A percentile compares a stretch with the other conserved stretches of the same genome.
Evolutionary conservation across 148 eudicot genomes (phyloP).

Genomic region (Arctostaphylos glauca): DNA sequence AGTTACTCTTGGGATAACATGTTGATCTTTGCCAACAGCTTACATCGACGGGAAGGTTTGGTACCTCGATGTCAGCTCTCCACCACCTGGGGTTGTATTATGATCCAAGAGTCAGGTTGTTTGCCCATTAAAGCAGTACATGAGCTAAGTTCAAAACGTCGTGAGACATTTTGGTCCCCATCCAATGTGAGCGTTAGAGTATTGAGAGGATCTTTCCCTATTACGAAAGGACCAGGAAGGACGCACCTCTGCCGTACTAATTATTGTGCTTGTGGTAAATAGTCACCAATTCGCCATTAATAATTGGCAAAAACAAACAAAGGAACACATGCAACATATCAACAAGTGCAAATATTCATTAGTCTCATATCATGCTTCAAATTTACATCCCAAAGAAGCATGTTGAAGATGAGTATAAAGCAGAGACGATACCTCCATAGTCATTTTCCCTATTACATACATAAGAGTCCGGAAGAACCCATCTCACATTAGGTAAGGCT

Average conservation of each 20-base stretch:
- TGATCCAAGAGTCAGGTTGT: too few relatives aligned
- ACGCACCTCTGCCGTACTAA: not conserved
- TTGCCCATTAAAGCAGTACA: too few relatives aligned
- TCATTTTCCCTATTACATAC: constrained; percentile 50
- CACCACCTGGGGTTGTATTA: too few relatives aligned
- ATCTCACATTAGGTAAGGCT: constrained; percentile 59
- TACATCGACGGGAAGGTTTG: too few relatives aligned
- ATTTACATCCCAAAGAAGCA: not conserved
- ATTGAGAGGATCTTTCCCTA: not conserved
- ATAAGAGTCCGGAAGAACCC: constrained; percentile 75
- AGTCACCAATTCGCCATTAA: not conserved
- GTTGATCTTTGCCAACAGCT: too few relatives aligned
- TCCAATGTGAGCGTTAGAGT: not conserved
- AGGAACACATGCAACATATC: not conserved
- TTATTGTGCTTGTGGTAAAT: not conserved
- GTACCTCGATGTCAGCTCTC: too few relatives aligned
- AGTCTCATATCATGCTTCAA: not conserved
- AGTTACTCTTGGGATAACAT: too few relatives aligned
- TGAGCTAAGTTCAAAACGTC: too few relatives aligned
- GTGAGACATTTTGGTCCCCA: too few relatives aligned
- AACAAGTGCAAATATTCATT: not conserved
- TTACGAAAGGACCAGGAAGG: not conserved
- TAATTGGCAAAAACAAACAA: not conserved
- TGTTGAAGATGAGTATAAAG: not conserved
- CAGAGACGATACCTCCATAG: constrained; percentile 55